phyloP scores from a whole-genome alignment of 257 asterid species.

The Nicotiana benthamiana region DNA sequence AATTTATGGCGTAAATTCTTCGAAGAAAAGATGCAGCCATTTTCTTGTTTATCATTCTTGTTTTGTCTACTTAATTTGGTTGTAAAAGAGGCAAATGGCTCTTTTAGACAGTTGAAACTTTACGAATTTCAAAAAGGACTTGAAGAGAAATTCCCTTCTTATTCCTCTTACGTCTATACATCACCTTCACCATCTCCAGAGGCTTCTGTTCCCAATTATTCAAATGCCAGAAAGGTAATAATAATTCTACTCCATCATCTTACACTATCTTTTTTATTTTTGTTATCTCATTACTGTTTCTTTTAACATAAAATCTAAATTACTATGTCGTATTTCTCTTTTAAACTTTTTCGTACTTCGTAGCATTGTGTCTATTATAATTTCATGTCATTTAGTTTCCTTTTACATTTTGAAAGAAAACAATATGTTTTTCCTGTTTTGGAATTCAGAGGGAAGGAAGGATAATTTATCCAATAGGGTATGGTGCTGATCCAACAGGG shows the following conservation, averaged over 20 bases:
- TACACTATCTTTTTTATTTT: not conserved
- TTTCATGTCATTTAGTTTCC: not conserved
- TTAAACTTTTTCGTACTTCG: too few relatives aligned
- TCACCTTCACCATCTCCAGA: conserved; percentile 11
- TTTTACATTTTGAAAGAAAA: not conserved
- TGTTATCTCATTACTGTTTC: not conserved
- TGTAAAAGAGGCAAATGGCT: conserved; percentile 21
- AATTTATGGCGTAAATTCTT: not conserved
- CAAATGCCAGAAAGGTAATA: conserved; percentile 25
- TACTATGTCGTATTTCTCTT: not conserved
- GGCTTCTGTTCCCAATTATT: not conserved
- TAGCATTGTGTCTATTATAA: not conserved
- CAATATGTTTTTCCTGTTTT: not conserved
- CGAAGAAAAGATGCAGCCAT: conserved; percentile 5
- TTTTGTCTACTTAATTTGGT: conserved; percentile 10
- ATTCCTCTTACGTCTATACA: not conserved
- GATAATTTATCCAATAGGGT: conserved; percentile 47
- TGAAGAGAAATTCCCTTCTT: conserved; percentile 4
- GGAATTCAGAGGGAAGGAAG: conserved; percentile 36
- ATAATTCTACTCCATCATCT: not conserved
- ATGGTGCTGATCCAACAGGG: conserved; percentile 65
- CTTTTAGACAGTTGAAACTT: conserved; percentile 26
- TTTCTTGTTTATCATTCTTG: not conserved
- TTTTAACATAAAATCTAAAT: not conserved
- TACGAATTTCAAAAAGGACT: conserved; percentile 33